Evolutionary conservation across 192 early-diverging fungal genomes (phyloP).

Genomic region (Chytriomyces hyalinus): DNA sequence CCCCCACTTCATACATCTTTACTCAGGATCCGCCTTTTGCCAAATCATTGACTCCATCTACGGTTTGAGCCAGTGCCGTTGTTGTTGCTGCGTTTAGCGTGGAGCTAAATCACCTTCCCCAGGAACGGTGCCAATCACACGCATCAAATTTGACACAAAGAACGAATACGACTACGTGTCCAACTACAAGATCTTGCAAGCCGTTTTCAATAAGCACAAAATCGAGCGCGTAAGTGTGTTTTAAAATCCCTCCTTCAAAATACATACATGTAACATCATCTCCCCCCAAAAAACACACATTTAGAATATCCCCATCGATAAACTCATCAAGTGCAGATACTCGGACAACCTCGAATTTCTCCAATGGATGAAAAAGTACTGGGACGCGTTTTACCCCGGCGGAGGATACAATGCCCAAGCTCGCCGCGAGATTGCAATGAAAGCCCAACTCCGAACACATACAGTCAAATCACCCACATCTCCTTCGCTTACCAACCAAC

Average conservation of each 20-base stretch:
- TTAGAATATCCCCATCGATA: constrained; percentile 78
- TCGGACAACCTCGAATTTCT: constrained; percentile 94
- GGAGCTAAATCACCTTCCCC: not conserved
- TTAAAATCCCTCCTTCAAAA: not conserved
- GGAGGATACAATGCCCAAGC: constrained; percentile 75
- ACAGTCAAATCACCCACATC: not conserved
- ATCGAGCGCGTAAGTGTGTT: constrained; percentile 70
- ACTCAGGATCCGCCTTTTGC: constrained; percentile 68
- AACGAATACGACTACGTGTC: constrained; percentile 87
- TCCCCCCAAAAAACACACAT: not conserved
- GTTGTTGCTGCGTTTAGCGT: not conserved
- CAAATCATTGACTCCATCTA: constrained; percentile 76
- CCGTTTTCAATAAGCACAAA: constrained; percentile 76
- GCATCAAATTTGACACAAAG: constrained; percentile 86
- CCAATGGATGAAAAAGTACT: constrained; percentile 88
- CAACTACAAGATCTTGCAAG: constrained; percentile 89
- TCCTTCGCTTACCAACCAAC: too few relatives aligned
- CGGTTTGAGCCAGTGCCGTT: constrained; percentile 46
- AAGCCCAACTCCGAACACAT: not conserved
- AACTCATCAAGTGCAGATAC: constrained; percentile 85
- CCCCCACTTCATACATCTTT: not conserved
- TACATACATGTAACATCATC: not conserved
- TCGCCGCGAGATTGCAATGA: constrained; percentile 48
- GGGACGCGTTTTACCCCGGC: constrained; percentile 80
- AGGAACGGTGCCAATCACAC: constrained; percentile 71